These are phyloP conservation scores for Citrullus amarus DNA, from an alignment of 306 rosid genomes.

Conservation along the genomic window DNA sequence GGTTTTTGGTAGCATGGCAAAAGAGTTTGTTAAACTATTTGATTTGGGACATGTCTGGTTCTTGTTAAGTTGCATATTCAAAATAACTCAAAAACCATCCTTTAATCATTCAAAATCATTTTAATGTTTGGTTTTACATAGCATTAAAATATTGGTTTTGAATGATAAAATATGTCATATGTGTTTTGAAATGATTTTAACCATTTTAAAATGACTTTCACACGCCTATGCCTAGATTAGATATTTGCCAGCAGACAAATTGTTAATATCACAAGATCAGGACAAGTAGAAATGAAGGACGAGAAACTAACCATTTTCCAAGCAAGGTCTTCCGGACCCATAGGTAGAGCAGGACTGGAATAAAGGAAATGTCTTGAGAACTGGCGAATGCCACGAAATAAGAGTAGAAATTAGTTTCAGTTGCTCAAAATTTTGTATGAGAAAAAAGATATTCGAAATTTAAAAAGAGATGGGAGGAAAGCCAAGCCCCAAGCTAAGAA, in stretches of 20 bases:
- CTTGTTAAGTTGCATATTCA: too few relatives aligned
- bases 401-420: conserved; percentile 3
- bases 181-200: too few relatives aligned
- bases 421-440: not conserved
- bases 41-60: too few relatives aligned
- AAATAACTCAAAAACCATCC: too few relatives aligned
- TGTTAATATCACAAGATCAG: not conserved
- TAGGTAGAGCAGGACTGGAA: conserved; percentile 81
- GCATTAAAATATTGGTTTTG: too few relatives aligned
- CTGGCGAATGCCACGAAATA: conserved; percentile 25
- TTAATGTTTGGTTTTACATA: too few relatives aligned
- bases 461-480: not conserved
- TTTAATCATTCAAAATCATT: too few relatives aligned
- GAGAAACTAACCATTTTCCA: conserved; percentile 84
- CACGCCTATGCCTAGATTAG: not conserved
- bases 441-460: not conserved
- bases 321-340: conserved; percentile 94
- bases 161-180: too few relatives aligned
- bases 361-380: conserved; percentile 76
- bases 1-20: not conserved
- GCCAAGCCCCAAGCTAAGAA: not conserved
- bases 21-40: not conserved
- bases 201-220: too few relatives aligned
- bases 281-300: not conserved
- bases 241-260: not conserved